Percentiles rank a stretch among this genome's conserved stretches.
Evolutionary conservation across 2,329 filamentous ascomycete genomes (phyloP).

Genomic region (Thelonectria blattea): DNA sequence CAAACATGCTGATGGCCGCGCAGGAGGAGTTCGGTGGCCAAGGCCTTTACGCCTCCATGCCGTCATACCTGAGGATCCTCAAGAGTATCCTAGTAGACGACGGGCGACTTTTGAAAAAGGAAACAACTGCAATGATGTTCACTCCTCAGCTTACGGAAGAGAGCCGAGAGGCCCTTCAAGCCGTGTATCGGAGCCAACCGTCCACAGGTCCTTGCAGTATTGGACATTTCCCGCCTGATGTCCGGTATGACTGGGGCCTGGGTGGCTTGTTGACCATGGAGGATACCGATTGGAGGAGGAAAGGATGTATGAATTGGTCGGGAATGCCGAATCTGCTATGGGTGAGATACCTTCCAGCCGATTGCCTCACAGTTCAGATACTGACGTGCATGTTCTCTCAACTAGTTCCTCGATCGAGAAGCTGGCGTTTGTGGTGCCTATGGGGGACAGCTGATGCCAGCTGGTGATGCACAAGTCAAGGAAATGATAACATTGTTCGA

Average conservation of each 20-base stretch:
- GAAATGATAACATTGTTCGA: slow-evolving; percentile 1
- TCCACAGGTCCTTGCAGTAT: no score
- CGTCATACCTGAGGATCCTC: not conserved
- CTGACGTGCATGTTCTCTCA: not conserved
- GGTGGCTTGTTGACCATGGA: not conserved
- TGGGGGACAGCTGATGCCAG: not conserved
- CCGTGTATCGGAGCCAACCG: not conserved
- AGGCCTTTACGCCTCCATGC: not conserved
- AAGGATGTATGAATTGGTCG: not conserved
- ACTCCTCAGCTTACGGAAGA: not conserved
- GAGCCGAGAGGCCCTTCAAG: not conserved
- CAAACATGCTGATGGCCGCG: not conserved
- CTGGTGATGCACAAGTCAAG: not conserved
- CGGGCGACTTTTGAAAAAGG: not conserved
- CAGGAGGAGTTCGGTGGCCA: slow-evolving; percentile 6
- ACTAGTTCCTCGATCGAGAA: not conserved
- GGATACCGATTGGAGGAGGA: not conserved
- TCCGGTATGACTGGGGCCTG: not conserved
- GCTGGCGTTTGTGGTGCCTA: not conserved
- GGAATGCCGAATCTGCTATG: not conserved
- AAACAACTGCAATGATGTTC: slow-evolving; percentile 1
- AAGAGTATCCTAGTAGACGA: slow-evolving; percentile 1
- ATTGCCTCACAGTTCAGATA: no score
- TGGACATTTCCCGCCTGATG: not conserved
- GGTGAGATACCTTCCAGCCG: not conserved